Percentiles rank a stretch among this genome's conserved stretches.
Evolutionary conservation across 768 basidiomycete genomes (phyloP).

Genomic region (Antrodiella citrinella): DNA sequence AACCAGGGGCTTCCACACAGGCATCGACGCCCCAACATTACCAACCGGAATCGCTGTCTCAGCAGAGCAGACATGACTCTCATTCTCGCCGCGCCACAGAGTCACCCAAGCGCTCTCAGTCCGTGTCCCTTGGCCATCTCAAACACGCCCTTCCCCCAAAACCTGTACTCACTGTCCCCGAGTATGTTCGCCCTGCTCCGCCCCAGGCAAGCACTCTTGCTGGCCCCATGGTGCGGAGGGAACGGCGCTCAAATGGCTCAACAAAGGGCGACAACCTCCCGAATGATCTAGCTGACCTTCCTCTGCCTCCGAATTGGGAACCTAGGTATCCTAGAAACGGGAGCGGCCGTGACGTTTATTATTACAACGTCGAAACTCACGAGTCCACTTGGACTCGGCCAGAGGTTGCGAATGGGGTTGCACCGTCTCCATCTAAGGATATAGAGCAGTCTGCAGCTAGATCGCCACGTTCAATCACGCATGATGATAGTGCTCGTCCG

Average conservation of each 20-base stretch:
- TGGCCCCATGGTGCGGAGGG: constrained; percentile 51
- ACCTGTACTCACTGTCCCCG: constrained; percentile 43
- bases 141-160: constrained; percentile 67
- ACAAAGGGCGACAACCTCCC: constrained; percentile 8
- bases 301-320: constrained; percentile 57
- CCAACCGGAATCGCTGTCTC: constrained; percentile 3
- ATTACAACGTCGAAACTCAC: constrained; percentile 48
- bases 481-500: constrained; percentile 15
- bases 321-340: constrained; percentile 20
- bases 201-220: constrained; percentile 53
- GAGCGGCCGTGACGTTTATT: constrained; percentile 27
- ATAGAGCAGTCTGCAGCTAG: constrained; percentile 12
- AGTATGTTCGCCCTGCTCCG: constrained; percentile 40
- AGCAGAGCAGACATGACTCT: constrained; percentile 13
- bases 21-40: not conserved
- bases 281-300: constrained; percentile 23
- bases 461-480: constrained; percentile 15
- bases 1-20: constrained; percentile 12
- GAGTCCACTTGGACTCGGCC: constrained; percentile 54
- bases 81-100: constrained; percentile 14
- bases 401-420: constrained; percentile 19
- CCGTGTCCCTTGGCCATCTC: constrained; percentile 30
- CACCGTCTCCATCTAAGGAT: constrained; percentile 17
- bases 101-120: constrained; percentile 21
- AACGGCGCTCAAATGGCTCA: constrained; percentile 32